phyloP scores from a whole-genome alignment of 495 filamentous ascomycete genomes.

The Hapsidospora chrysogenum region DNA sequence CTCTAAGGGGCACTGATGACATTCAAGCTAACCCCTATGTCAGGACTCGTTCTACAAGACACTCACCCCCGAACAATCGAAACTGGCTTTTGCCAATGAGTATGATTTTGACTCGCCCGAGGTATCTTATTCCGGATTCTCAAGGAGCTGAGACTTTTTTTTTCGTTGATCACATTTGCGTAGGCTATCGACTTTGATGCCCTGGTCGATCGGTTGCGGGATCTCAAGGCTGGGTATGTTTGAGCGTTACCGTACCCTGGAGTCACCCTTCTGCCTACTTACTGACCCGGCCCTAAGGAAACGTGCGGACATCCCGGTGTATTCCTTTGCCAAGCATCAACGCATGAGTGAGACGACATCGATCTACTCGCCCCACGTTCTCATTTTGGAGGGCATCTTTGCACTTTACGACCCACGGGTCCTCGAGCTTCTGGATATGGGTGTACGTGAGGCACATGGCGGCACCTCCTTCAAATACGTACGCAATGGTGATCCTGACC shows the following conservation, averaged over 20 bases:
- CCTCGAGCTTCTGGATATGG: slow-evolving; percentile 78
- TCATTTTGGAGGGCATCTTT: slow-evolving; percentile 92
- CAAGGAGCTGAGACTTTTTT: neutral
- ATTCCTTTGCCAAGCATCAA: slow-evolving; percentile 88
- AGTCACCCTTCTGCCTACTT: neutral
- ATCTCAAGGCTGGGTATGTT: slow-evolving; percentile 79
- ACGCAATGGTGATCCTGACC: neutral
- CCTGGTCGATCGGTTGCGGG: slow-evolving; percentile 60
- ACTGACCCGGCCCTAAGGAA: slow-evolving; percentile 35
- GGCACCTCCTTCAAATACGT: neutral
- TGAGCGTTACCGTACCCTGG: neutral
- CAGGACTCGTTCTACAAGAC: slow-evolving; percentile 96
- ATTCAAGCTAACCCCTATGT: slow-evolving; percentile 5
- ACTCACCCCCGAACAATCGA: slow-evolving; percentile 54
- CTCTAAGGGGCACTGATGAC: neutral
- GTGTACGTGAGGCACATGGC: slow-evolving; percentile 31
- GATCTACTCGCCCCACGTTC: slow-evolving; percentile 89
- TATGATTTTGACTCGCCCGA: slow-evolving; percentile 92
- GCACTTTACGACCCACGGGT: slow-evolving; percentile 81
- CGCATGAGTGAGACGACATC: slow-evolving; percentile 61
- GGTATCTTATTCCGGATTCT: slow-evolving; percentile 8
- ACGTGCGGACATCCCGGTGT: slow-evolving; percentile 82
- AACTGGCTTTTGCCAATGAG: slow-evolving; percentile 67
- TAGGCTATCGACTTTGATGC: slow-evolving; percentile 86
- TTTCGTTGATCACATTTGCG: slow-evolving; percentile 6